Evolutionary conservation across 768 basidiomycete species (phyloP).

Genomic region (Mycena metata): DNA sequence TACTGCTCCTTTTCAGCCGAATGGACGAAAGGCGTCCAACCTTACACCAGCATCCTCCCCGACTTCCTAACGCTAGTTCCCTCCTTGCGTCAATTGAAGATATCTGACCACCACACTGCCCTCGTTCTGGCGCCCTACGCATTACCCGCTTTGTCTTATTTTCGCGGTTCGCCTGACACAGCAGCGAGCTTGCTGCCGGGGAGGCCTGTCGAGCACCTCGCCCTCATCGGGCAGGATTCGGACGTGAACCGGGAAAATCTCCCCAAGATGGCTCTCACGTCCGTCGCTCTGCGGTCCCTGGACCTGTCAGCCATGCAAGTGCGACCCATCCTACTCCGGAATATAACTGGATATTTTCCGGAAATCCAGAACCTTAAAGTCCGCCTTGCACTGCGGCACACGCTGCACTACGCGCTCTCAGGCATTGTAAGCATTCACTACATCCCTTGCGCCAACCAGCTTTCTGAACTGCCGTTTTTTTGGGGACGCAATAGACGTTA

Average conservation of each 20-base stretch:
- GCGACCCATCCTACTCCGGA: slow-evolving; percentile 68
- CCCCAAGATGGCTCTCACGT: slow-evolving; percentile 61
- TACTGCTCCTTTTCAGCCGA: slow-evolving; percentile 62
- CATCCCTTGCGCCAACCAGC: slow-evolving; percentile 19
- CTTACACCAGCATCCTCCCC: slow-evolving; percentile 56
- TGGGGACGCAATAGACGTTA: slow-evolving; percentile 59
- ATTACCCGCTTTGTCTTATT: slow-evolving; percentile 64
- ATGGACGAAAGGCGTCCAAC: slow-evolving; percentile 56
- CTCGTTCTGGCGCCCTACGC: slow-evolving; percentile 58
- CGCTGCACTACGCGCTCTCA: slow-evolving; percentile 72
- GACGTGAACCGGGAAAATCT: slow-evolving; percentile 68
- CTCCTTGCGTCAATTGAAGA: slow-evolving; percentile 59
- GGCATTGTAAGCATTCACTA: slow-evolving; percentile 68
- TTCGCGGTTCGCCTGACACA: slow-evolving; percentile 72
- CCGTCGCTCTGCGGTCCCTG: slow-evolving; percentile 63
- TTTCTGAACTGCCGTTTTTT: slow-evolving; percentile 26
- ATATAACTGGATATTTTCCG: slow-evolving; percentile 65
- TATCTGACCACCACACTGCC: slow-evolving; percentile 60
- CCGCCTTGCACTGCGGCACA: slow-evolving; percentile 73
- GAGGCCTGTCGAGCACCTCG: slow-evolving; percentile 68
- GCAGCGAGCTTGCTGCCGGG: slow-evolving; percentile 73
- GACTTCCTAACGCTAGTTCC: slow-evolving; percentile 60
- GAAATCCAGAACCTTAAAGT: slow-evolving; percentile 66
- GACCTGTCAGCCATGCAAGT: slow-evolving; percentile 73
- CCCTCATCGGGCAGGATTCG: slow-evolving; percentile 69